Evolutionary conservation across 306 rosid species (phyloP), one percentile per base, ranked within the genome.

Genomic region (Luffa aegyptiaca): DNA sequence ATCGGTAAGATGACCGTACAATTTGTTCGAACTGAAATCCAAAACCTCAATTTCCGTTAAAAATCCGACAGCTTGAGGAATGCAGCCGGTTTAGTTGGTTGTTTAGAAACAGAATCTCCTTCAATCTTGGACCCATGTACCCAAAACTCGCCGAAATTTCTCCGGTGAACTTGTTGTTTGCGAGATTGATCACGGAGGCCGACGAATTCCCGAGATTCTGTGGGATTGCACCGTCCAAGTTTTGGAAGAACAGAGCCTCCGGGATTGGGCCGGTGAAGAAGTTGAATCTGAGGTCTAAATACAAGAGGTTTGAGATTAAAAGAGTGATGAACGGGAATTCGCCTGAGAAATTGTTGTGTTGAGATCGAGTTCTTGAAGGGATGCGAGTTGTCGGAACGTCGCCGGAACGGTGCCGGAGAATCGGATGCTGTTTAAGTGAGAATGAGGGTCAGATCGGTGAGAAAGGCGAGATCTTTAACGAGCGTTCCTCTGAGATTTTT

Each of bases 211-310:
- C 99, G 72, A 95, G 55, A 52, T 88, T 93, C n/a, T 86, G 87
- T 5, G 99, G 99, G 18, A 95, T 86, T 82, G 88, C 91, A 5
- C 97, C 99, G 85, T 95, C 99, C 1, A 95, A 90, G 37, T 81
- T 85, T 85, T 75, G 85, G 82, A 72, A 83, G 87, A 95, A 95
- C 62, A 95, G 92, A 18, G 84, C 88, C 42, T 83, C 89, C 10
- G 99, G 99, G 18, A 95, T 82, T 10, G 88, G 4, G 0, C 99
- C 99, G 1, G 96, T 87, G 87, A 90, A 93, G 52, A 17, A 65
- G 82, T 95, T 95, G 93, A 86, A 95, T 76, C 99, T 89, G 83
- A 95, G 85, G 87, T 95, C 99, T 64, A 95, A 83, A 87, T 95
- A 95, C n/a, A 91, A 81, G 52, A 95, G 90, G 53, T 76, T 88